These are phyloP conservation scores for Acer yangbiense DNA, from an alignment of 345 rosid genomes.

Conservation along the genomic window DNA sequence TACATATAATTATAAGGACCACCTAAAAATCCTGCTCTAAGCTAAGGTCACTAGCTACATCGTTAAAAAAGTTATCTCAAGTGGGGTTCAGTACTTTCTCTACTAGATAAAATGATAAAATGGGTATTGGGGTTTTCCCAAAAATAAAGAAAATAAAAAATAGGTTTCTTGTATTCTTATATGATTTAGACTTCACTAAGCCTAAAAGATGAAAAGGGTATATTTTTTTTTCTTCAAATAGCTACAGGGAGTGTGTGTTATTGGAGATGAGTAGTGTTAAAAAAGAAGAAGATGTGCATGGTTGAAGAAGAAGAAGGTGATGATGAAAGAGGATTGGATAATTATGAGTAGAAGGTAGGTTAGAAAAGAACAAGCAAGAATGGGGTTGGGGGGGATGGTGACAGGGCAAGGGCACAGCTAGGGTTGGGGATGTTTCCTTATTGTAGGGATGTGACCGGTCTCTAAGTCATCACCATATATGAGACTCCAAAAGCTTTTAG, in stretches of 20 bases:
- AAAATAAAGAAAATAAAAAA: not conserved
- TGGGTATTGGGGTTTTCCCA: not conserved
- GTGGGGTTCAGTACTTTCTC: conserved; percentile 23
- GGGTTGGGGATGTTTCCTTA: conserved; percentile 61
- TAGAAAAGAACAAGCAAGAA: conserved; percentile 25
- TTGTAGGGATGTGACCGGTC: conserved; percentile 57
- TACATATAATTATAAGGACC: conserved; percentile 16
- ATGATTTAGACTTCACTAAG: conserved; percentile 27
- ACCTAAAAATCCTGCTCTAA: conserved; percentile 7
- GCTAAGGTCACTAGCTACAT: not conserved
- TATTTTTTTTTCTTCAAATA: not conserved
- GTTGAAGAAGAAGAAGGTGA: conserved; percentile 7
- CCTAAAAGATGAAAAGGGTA: conserved; percentile 24
- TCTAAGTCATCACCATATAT: conserved; percentile 36
- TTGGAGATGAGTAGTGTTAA: not conserved
- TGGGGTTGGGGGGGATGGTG: conserved; percentile 40
- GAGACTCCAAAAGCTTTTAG: conserved; percentile 21
- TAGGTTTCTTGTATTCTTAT: conserved; percentile 22
- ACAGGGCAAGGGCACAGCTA: conserved; percentile 53
- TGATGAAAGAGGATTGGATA: conserved; percentile 15
- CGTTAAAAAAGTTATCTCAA: not conserved
- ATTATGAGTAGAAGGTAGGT: conserved; percentile 22
- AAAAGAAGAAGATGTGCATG: conserved; percentile 13
- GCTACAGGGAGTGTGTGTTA: not conserved
- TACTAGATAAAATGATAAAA: conserved; percentile 2